A percentile compares a stretch with the other conserved stretches of the same genome.
phyloP scores from a whole-genome alignment of 2,329 filamentous ascomycete species.

The Neoarthrinium moseri region DNA sequence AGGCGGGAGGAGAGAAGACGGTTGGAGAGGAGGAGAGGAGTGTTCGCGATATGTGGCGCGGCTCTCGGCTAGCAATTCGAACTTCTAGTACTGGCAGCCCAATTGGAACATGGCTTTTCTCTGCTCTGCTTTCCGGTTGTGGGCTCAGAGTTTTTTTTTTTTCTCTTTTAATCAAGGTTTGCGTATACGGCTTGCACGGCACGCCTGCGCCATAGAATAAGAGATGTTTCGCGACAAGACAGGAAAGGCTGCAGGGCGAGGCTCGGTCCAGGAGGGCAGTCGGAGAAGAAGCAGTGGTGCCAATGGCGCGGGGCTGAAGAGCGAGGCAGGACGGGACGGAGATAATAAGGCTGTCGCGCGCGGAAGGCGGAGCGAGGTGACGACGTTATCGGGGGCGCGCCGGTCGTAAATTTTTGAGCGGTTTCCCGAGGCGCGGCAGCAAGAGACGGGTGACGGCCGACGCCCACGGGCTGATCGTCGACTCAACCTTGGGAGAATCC shows the following conservation, averaged over 20 bases:
- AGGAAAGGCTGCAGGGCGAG: background rate
- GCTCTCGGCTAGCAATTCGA: conserved; percentile 6
- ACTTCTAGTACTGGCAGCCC: conserved; percentile 7
- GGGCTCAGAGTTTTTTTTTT: background rate
- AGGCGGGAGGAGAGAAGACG: background rate
- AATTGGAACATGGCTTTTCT: conserved; percentile 2
- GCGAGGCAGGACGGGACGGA: background rate
- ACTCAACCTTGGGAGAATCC: no score
- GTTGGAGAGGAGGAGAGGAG: background rate
- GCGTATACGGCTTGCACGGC: background rate
- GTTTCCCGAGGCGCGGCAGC: background rate
- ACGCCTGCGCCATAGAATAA: background rate
- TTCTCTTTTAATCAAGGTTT: background rate
- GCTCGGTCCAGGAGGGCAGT: background rate
- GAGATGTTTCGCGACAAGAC: no score
- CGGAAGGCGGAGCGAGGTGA: background rate
- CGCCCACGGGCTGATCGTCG: no score
- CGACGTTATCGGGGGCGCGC: background rate
- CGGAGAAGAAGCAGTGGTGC: background rate
- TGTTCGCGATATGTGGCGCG: conserved; percentile 5
- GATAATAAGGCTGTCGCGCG: background rate
- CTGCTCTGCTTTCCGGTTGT: background rate
- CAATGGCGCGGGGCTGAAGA: background rate
- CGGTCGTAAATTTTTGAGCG: conserved; percentile 13
- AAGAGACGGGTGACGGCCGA: no score